Evolutionary conservation across 306 rosid species (phyloP), one percentile per base, ranked within the genome.

Genomic region (Casuarina equisetifolia): DNA sequence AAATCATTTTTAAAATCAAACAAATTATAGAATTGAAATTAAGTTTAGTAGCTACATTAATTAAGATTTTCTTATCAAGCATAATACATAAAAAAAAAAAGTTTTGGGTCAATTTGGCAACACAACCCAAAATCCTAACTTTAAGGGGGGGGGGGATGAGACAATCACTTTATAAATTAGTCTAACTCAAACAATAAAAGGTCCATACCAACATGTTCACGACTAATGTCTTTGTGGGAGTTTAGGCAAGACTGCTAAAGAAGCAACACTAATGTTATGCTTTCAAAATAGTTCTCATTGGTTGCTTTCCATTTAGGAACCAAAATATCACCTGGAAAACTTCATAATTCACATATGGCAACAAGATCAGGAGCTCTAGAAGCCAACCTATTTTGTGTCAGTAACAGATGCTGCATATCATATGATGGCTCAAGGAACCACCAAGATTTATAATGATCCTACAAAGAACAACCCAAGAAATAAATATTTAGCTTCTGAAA

Each of bases 181-280:
- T 36, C 19, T 0, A 61, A 63, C 36, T 39, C 43, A 62, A 62
- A 36, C 43, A 35, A 38, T 12, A 64, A 64, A 64, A 0, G 16
- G 8, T 42, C 11, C 4, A 35, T 16, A 80, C 38, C 63, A 73
- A 92, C 98, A 95, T 92, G 97, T 72, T 92, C 90, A 4, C 70
- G 84, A 16, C 86, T 86, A 69, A 92, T 85, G 81, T 90, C 96
- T 75, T 85, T 88, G 75, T 90, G 96, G 61, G 89, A 87, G 79
- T 89, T 89, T 59, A 87, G 82, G 86, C 86, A 87, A 79, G 76
- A 85, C 83, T 90, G 88, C 79, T 82, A 91, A 76, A 92, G 81
- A 81, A 79, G 86, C 48, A 86, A 78, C 82, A 95, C 91, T 62
- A 93, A 88, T 38, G 82, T 85, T 70, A 95, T 85, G 78, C 97